These are phyloP conservation scores for Nitzschia inconspicua DNA, from an alignment of 108 stramenopile genomes.

Conservation along the genomic window DNA sequence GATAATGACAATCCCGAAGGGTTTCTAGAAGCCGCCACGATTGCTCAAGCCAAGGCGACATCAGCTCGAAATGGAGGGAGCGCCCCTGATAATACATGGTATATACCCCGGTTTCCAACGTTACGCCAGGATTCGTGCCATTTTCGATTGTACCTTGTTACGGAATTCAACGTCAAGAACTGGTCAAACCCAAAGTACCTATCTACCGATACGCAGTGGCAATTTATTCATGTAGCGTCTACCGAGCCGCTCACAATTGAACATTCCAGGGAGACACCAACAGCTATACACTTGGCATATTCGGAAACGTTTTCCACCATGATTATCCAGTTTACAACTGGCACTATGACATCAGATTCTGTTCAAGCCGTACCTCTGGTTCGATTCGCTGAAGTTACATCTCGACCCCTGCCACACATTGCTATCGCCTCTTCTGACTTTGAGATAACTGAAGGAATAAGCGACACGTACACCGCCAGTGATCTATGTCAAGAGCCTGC, in stretches of 20 bases:
- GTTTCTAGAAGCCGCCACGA: conserved; percentile 50
- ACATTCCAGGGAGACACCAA: conserved; percentile 27
- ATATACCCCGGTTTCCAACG: conserved; percentile 50
- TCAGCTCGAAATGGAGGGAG: conserved; percentile 5
- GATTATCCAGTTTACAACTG: conserved; percentile 59
- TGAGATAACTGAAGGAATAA: conserved; percentile 23
- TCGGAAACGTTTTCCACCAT: conserved; percentile 29
- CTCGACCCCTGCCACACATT: background rate
- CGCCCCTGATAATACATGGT: conserved; percentile 30
- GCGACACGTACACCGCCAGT: conserved; percentile 46
- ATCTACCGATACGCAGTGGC: background rate
- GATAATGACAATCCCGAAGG: background rate
- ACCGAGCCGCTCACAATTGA: conserved; percentile 11
- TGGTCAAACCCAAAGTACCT: no score
- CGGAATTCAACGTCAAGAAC: background rate
- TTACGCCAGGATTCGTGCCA: conserved; percentile 36
- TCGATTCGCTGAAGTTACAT: conserved; percentile 1
- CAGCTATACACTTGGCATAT: conserved; percentile 50
- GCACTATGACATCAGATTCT: no score
- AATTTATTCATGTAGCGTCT: conserved; percentile 3
- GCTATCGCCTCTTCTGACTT: background rate
- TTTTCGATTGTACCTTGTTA: conserved; percentile 31
- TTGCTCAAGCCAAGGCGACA: conserved; percentile 44
- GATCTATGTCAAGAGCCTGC: conserved; percentile 76
- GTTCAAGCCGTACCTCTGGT: no score